Conservation (phyloP, 805 yeast genomes). For the Sugiyamaella americana region DNA sequence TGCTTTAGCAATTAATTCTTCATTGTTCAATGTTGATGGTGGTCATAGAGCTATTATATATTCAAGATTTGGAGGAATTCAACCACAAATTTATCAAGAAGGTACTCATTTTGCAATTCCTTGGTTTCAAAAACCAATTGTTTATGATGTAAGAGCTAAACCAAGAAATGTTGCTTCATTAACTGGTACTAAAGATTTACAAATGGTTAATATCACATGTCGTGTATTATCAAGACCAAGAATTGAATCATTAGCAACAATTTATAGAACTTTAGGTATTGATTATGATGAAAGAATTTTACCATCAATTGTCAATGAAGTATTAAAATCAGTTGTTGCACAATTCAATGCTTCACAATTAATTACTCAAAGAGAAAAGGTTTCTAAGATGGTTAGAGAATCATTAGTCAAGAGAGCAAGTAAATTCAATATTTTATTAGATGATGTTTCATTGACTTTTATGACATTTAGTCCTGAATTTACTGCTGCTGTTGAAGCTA, state of each 20-base stretch:
- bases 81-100: constrained; percentile 75
- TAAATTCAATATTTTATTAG: constrained; percentile 78
- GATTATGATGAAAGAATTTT: constrained; percentile 96
- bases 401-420: constrained; percentile 85
- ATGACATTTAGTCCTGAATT: constrained; percentile 99
- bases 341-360: constrained; percentile 97
- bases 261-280: constrained; percentile 85
- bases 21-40: constrained; percentile 89
- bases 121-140: constrained; percentile 88
- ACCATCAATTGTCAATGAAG: constrained; percentile 98
- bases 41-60: constrained; percentile 97
- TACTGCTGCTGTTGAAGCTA: constrained; percentile 95
- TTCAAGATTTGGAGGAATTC: constrained; percentile 80
- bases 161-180: constrained; percentile 94
- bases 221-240: constrained; percentile 92
- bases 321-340: constrained; percentile 92
- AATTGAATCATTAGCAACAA: constrained; percentile 66
- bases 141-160: constrained; percentile 93
- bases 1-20: constrained; percentile 45
- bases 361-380: constrained; percentile 98
- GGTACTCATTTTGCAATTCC: constrained; percentile 95
- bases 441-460: constrained; percentile 92
- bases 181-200: constrained; percentile 97
- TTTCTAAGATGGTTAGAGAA: constrained; percentile 85
- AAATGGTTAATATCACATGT: constrained; percentile 99